Conservation (phyloP, 768 basidiomycete genomes). For the Mycena pura region DNA sequence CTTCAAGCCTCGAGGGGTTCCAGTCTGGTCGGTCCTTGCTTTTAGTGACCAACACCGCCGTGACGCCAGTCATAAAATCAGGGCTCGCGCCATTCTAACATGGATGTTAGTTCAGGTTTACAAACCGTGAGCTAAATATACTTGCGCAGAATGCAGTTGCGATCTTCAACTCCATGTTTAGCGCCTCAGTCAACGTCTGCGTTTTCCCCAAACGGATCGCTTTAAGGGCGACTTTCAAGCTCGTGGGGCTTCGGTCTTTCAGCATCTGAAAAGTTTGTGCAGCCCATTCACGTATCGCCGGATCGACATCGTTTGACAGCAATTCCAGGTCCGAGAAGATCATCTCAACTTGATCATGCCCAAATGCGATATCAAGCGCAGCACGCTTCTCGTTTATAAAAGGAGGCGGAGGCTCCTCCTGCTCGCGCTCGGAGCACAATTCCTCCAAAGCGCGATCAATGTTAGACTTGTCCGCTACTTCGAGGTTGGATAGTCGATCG, state of each 20-base stretch:
- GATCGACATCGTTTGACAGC: conserved; percentile 46
- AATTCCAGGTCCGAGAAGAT: conserved; percentile 67
- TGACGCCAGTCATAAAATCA: conserved; percentile 87
- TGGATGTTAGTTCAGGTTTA: conserved; percentile 25
- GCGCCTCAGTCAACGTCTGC: conserved; percentile 65
- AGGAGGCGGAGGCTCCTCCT: conserved; percentile 57
- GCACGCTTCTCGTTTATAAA: conserved; percentile 67
- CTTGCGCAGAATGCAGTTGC: conserved; percentile 90
- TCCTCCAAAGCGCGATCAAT: conserved; percentile 69
- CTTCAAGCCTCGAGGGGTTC: conserved; percentile 68
- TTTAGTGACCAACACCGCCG: conserved; percentile 61
- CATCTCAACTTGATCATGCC: conserved; percentile 68
- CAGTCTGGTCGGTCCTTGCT: conserved; percentile 64
- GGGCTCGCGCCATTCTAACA: conserved; percentile 73
- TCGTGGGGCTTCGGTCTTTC: conserved; percentile 84
- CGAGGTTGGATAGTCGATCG: conserved; percentile 66
- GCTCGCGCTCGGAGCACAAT: conserved; percentile 73
- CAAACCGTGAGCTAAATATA: conserved; percentile 30
- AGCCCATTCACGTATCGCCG: conserved; percentile 75
- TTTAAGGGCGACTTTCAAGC: conserved; percentile 86
- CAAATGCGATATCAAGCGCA: conserved; percentile 86
- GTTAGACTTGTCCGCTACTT: conserved; percentile 46
- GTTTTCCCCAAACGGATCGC: conserved; percentile 77
- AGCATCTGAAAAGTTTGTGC: conserved; percentile 66
- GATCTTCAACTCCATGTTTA: conserved; percentile 88